Percentiles rank a stretch among this genome's conserved stretches.
phyloP scores from a whole-genome alignment of 768 basidiomycete species.

The Tylopilus cervinicoccineus region DNA sequence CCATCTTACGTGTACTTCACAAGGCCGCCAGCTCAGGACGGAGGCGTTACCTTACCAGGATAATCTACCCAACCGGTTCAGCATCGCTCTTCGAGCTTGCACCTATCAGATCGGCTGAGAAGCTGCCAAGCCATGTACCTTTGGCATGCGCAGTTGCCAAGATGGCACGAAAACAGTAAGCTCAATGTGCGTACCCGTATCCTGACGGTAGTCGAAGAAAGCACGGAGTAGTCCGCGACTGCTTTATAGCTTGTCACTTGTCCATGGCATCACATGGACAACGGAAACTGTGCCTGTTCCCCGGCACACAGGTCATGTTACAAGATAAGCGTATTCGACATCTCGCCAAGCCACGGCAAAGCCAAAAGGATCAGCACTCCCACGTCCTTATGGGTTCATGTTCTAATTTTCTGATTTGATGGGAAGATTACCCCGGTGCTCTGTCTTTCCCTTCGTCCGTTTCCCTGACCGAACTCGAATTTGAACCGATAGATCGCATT shows the following conservation, averaged over 20 bases:
- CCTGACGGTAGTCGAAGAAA: too few relatives aligned
- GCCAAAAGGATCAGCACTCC: constrained; percentile 9
- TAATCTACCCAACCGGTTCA: too few relatives aligned
- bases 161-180: not conserved
- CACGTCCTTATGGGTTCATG: constrained; percentile 21
- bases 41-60: not conserved
- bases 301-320: not conserved
- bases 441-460: constrained; percentile 10
- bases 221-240: not conserved
- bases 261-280: not conserved
- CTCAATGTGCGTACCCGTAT: too few relatives aligned
- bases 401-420: constrained; percentile 18
- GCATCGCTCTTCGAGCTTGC: too few relatives aligned
- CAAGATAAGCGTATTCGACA: constrained; percentile 6
- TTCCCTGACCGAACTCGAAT: constrained; percentile 4
- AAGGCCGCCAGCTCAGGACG: not conserved
- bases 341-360: constrained; percentile 8
- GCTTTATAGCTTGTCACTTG: not conserved
- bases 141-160: not conserved
- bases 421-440: constrained; percentile 13
- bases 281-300: not conserved
- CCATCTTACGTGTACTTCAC: too few relatives aligned
- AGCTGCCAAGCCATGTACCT: not conserved
- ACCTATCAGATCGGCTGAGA: not conserved
- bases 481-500: constrained; percentile 14